Evolutionary conservation across 1,284 basidiomycete genomes (phyloP), one percentile per base, ranked within the genome.

Genomic region (Cryptococcus sp.): DNA sequence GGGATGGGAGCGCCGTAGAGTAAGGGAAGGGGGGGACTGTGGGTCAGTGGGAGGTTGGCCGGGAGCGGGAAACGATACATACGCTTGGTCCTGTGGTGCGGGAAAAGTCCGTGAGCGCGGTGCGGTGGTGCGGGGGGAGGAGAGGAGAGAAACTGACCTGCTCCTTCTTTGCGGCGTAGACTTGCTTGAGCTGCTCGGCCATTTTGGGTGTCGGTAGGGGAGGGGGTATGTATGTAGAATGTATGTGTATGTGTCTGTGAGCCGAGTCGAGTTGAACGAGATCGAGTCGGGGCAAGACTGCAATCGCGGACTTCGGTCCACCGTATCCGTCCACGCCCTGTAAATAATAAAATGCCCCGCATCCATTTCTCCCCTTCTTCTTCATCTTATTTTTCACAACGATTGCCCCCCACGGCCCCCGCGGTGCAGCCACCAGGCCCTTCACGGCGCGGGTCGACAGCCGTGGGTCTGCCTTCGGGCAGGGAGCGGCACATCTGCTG

Each of bases 111-210:
- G 21, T 28, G 18, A 42, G 11, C 18, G 20, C 24, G 39, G 15
- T 8, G 21, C 18, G 28, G 13, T 52, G 36, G 16, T 33, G 28
- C 28, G 28, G 35, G 20, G 12, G 35, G 39, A 45, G 0, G n/a
- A 9, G 52, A 37, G 20, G 12, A 21, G 39, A 45, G 0, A 13
- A 9, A 49, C 77, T 62, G 46, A 86, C 90, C 80, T 86, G 79
- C 55, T 81, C 79, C 66, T 85, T 85, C 77, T 87, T 91, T 23
- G 78, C 77, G 43, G 84, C 82, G 67, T 93, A 94, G 3, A 88
- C 85, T 57, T 83, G 80, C 71, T 83, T 87, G 67, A 94, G 78
- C 40, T 83, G 83, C 59, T 92, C 85, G 48, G 79, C 67, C 89
- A 92, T 92, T 65, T 40, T 70, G 42, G 48, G 23, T 54, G 36